Base-by-base conservation (phyloP, 2,329 filamentous ascomycete species). In the Aspergillus arachidicola region DNA sequence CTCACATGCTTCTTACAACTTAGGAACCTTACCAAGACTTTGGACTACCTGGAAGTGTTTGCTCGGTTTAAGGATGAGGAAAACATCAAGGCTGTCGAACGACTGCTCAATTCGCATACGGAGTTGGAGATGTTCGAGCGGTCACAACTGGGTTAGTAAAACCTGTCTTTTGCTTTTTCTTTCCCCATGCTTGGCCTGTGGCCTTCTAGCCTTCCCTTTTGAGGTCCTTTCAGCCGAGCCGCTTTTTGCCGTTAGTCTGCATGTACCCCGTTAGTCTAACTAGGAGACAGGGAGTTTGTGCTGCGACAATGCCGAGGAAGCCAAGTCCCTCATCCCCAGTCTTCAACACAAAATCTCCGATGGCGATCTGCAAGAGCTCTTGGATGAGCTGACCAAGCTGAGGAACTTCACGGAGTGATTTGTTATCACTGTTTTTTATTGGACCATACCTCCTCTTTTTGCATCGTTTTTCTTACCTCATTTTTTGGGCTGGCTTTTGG, bases 1-100 rank as follows among this genome's bases (percentile, higher is more conserved):
- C 53, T 59, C 43, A 45, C 41, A 32, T 10, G 36, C n/a, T 32
- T 32, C 7, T 41, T 34, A 28, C 21, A 4, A 46, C 14, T 26
- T 61, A 80, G 77, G 57, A 93, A 94, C 78, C 85, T 97, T 61
- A 89, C 87, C 66, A 94, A 96, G 78, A 97, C 94, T 30, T 86
- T 93, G 68, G 92, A 94, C 75, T 98, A 99, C 80, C 88, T 98
- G 59, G 93, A 97, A 72, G 89, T 93, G 66, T 99, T 99, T 80
- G 91, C 94, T 21, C 91, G 95, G 41, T 98, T 98, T 86, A 96
- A 97, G 82, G 89, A 94, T 73, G 93, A 94, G 78, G 92, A 96
- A 78, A 95, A 95, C 69, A 91, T 97, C 74, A 92, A 97, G 81
- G 92, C 93, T n/a, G 93, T 98, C 36, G 93, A 96, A 80, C 88